These are phyloP conservation scores for Chaetothyriales sp. DNA, from an alignment of 2,329 filamentous ascomycete genomes.

Conservation along the genomic window DNA sequence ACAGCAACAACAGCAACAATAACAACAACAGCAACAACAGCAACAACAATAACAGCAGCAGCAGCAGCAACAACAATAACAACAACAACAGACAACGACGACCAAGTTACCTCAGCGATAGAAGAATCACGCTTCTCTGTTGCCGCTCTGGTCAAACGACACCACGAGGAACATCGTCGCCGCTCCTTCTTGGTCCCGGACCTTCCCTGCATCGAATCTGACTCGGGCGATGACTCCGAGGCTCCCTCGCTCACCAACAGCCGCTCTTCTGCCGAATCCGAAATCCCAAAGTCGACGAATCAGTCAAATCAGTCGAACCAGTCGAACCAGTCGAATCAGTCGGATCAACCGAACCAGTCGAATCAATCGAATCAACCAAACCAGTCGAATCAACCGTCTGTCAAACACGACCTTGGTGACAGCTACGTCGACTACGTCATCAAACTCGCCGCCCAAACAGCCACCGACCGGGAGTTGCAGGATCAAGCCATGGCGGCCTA, in stretches of 20 bases:
- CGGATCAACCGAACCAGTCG: conserved; percentile 7
- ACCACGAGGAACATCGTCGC: conserved; percentile 26
- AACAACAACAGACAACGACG: conserved; percentile 4
- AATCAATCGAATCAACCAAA: conserved; percentile 3
- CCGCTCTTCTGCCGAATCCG: conserved; percentile 21
- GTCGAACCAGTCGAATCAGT: conserved; percentile 8
- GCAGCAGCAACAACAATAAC: conserved; percentile 6
- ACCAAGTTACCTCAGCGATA: conserved; percentile 13
- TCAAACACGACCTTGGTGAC: conserved; percentile 30
- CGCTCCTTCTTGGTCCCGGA: conserved; percentile 50
- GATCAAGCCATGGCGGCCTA: conserved; percentile 43
- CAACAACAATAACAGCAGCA: conserved; percentile 4
- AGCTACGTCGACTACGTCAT: conserved; percentile 64
- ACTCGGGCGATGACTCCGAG: conserved; percentile 37
- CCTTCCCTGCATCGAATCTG: conserved; percentile 48
- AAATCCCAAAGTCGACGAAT: conserved; percentile 22
- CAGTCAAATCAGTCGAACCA: not conserved
- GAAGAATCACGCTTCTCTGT: conserved; percentile 34
- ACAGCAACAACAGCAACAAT: not conserved
- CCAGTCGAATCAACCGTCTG: conserved; percentile 7
- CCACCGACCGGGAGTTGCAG: conserved; percentile 61
- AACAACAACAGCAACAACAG: conserved; percentile 9
- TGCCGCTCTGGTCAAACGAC: conserved; percentile 25
- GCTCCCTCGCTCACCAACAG: conserved; percentile 34
- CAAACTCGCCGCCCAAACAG: conserved; percentile 61